Conservation (phyloP, 352 stramenopile species). For the Phytophthora melonis region DNA sequence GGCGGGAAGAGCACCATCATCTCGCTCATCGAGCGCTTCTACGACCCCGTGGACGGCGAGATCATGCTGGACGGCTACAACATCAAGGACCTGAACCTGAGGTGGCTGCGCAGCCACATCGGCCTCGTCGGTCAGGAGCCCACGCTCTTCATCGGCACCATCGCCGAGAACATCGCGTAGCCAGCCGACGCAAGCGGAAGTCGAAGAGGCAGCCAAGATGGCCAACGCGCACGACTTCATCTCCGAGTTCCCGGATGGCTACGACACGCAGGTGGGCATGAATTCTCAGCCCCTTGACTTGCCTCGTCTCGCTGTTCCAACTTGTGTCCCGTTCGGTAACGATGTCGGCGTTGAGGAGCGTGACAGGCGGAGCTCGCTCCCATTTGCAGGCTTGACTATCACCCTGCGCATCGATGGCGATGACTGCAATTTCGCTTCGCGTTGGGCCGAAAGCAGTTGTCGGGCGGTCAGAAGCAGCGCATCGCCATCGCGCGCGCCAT, state of each 20-base stretch:
- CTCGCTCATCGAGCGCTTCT: slow-evolving; percentile 67
- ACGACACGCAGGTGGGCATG: no score
- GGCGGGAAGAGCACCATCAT: slow-evolving; percentile 62
- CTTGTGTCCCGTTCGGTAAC: not conserved
- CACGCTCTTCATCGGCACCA: no score
- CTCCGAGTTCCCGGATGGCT: no score
- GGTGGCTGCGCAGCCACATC: no score
- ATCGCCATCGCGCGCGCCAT: no score
- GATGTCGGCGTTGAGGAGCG: not conserved
- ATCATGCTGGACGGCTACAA: no score
- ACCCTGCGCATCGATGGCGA: not conserved
- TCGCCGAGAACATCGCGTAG: no score
- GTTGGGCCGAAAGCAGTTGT: slow-evolving; percentile 51
- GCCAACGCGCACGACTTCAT: no score
- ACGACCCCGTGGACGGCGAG: slow-evolving; percentile 28
- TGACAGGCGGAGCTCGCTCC: not conserved
- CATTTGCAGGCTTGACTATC: not conserved
- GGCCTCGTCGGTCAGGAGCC: no score
- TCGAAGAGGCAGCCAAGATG: no score
- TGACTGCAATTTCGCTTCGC: not conserved
- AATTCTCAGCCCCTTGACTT: not conserved
- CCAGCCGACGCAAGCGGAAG: no score
- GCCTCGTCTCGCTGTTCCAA: not conserved
- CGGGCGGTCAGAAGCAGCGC: slow-evolving; percentile 91
- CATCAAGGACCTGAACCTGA: no score